phyloP scores from a whole-genome alignment of 768 basidiomycete species.

The Mycena leptocephala region DNA sequence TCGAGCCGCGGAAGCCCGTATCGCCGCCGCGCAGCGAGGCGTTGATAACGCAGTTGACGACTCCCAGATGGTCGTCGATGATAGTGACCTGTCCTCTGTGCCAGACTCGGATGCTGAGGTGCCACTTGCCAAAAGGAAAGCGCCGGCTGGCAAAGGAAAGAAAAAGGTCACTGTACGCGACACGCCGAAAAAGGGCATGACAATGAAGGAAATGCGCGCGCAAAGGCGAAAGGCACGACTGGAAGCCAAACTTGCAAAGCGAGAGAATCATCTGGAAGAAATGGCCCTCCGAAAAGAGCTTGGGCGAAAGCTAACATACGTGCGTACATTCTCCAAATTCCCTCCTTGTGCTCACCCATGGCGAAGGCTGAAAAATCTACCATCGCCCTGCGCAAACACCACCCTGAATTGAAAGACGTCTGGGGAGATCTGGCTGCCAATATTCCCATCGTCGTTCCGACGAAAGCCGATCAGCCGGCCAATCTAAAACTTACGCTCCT shows the following conservation, averaged over 20 bases:
- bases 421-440: constrained; percentile 90
- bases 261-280: constrained; percentile 64
- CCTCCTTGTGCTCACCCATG: constrained; percentile 27
- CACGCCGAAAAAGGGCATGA: constrained; percentile 49
- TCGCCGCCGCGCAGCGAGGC: constrained; percentile 50
- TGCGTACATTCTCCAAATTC: constrained; percentile 50
- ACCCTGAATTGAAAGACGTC: constrained; percentile 85
- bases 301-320: constrained; percentile 83
- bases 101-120: constrained; percentile 45
- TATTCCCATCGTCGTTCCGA: constrained; percentile 74
- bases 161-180: constrained; percentile 30
- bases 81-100: constrained; percentile 35
- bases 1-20: constrained; percentile 70
- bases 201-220: constrained; percentile 50
- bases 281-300: constrained; percentile 66
- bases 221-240: constrained; percentile 45
- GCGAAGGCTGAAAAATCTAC: constrained; percentile 80
- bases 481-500: constrained; percentile 90
- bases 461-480: constrained; percentile 83
- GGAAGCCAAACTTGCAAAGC: constrained; percentile 39
- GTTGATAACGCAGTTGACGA: constrained; percentile 52
- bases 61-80: constrained; percentile 39
- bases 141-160: constrained; percentile 47
- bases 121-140: constrained; percentile 19
- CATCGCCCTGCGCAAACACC: constrained; percentile 75